A percentile compares a stretch with the other conserved stretches of the same genome.
Evolutionary conservation across 2,329 filamentous ascomycete species (phyloP).

Genomic region (Biscogniauxia marginata): DNA sequence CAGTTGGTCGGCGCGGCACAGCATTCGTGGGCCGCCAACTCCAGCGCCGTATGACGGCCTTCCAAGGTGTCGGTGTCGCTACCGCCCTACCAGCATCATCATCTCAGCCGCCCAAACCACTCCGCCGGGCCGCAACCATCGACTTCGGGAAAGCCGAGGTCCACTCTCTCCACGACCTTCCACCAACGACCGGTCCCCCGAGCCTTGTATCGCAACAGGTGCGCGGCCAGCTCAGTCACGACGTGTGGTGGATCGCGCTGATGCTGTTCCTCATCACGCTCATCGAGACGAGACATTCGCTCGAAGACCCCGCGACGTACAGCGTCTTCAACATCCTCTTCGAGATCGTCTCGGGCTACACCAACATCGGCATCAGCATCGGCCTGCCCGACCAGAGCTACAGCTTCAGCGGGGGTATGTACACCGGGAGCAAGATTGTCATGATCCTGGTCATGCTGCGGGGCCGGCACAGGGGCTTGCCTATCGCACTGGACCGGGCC

Average conservation of each 20-base stretch:
- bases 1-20: conserved; percentile 21
- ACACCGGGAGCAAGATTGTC: conserved; percentile 56
- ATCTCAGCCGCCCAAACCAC: conserved; percentile 2
- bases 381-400: conserved; percentile 54
- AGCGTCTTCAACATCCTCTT: conserved; percentile 61
- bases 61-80: conserved; percentile 44
- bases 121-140: conserved; percentile 18
- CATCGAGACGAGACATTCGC: conserved; percentile 57
- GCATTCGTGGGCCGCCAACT: conserved; percentile 36
- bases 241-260: conserved; percentile 64
- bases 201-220: conserved; percentile 56
- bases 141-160: conserved; percentile 21
- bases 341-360: conserved; percentile 58
- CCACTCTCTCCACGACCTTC: conserved; percentile 18
- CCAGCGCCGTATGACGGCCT: conserved; percentile 37
- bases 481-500: conserved; percentile 55
- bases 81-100: conserved; percentile 9
- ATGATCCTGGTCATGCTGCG: conserved; percentile 57
- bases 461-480: conserved; percentile 55
- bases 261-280: conserved; percentile 59
- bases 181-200: conserved; percentile 15
- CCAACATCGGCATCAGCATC: conserved; percentile 59
- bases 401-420: conserved; percentile 55
- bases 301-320: conserved; percentile 49
- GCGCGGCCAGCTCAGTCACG: conserved; percentile 63